Evolutionary conservation across 257 asterid genomes (phyloP).

Genomic region (Solanum chilense): DNA sequence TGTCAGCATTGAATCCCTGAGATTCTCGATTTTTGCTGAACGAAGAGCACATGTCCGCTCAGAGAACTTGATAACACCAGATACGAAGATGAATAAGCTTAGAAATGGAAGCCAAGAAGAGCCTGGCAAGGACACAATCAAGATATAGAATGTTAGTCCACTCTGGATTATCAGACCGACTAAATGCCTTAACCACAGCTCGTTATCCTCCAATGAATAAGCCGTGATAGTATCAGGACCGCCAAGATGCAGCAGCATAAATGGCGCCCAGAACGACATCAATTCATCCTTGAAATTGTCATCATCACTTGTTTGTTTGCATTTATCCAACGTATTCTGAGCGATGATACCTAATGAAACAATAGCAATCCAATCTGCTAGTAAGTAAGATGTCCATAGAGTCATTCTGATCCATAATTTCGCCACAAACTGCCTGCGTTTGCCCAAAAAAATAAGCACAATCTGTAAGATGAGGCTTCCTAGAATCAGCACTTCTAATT

Average conservation of each 20-base stretch:
- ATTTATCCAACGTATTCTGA: constrained; percentile 18
- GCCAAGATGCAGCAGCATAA: constrained; percentile 43
- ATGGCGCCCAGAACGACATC: constrained; percentile 43
- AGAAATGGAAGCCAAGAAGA: constrained; percentile 17
- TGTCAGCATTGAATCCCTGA: constrained; percentile 26
- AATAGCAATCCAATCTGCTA: constrained; percentile 39
- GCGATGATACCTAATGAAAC: constrained; percentile 35
- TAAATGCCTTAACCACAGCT: constrained; percentile 47
- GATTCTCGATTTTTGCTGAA: constrained; percentile 20
- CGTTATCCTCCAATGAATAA: constrained; percentile 45
- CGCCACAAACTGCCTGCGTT: constrained; percentile 23
- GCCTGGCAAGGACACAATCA: constrained; percentile 23
- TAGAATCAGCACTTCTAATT: constrained; percentile 17
- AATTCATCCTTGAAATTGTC: constrained; percentile 6
- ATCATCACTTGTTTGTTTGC: background rate
- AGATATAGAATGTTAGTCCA: constrained; percentile 22
- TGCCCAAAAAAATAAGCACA: constrained; percentile 20
- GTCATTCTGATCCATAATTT: constrained; percentile 25
- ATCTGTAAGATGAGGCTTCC: constrained; percentile 31
- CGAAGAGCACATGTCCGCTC: constrained; percentile 28
- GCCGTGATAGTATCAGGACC: constrained; percentile 60
- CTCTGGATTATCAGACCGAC: constrained; percentile 27
- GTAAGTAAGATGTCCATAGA: constrained; percentile 35
- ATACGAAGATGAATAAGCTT: constrained; percentile 1
- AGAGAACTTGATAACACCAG: constrained; percentile 29